These are phyloP conservation scores for Penicillium sclerotiorum DNA, from an alignment of 2,329 filamentous ascomycete genomes.

Conservation along the genomic window DNA sequence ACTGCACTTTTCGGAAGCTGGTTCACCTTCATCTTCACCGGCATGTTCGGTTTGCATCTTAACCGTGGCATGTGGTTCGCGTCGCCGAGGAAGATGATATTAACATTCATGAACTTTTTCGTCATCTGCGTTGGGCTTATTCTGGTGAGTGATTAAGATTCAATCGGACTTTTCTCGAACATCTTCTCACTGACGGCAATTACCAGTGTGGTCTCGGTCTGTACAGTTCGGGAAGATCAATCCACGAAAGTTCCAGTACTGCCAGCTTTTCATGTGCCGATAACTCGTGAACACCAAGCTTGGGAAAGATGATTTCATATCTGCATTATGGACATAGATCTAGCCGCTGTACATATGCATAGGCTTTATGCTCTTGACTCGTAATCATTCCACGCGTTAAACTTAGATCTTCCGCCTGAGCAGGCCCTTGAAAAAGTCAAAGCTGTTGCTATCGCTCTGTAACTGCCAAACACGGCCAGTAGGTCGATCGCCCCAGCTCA, in stretches of 20 bases:
- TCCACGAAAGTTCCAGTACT: slow-evolving; percentile 16
- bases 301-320: too few species aligned
- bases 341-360: too few species aligned
- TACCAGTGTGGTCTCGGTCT: slow-evolving; percentile 28
- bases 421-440: slow-evolving; percentile 92
- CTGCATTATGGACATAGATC: too few species aligned
- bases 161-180: background rate
- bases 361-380: too few species aligned
- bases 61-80: slow-evolving; percentile 25
- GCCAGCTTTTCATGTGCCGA: slow-evolving; percentile 24
- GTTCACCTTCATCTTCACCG: slow-evolving; percentile 55
- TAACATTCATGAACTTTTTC: slow-evolving; percentile 19
- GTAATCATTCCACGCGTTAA: too few species aligned
- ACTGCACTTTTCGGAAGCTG: slow-evolving; percentile 63
- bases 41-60: slow-evolving; percentile 34
- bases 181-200: background rate
- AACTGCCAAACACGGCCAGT: slow-evolving; percentile 81
- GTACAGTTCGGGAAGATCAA: slow-evolving; percentile 29
- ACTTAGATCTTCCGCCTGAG: slow-evolving; percentile 73
- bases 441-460: slow-evolving; percentile 97
- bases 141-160: slow-evolving; percentile 12
- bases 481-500: slow-evolving; percentile 69
- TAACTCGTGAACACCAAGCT: too few species aligned
- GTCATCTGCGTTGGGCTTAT: slow-evolving; percentile 15
- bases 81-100: slow-evolving; percentile 22